Base-by-base conservation (phyloP, 2,329 filamentous ascomycete genomes). In the Sarocladium strictum region DNA sequence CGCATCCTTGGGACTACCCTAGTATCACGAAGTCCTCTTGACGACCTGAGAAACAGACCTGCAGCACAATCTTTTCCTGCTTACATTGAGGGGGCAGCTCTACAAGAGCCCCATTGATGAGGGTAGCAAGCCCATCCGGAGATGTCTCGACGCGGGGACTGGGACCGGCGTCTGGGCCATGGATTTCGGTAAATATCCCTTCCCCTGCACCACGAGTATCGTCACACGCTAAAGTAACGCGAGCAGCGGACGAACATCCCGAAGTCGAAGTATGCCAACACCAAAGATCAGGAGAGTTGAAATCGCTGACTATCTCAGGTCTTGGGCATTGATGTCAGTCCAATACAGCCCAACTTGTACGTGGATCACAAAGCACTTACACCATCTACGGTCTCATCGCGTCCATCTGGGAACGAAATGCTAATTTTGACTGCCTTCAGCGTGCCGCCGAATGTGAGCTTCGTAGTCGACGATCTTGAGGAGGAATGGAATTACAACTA, bases 101-200 rank as follows among this genome's bases (percentile, higher is more conserved):
- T 35, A 51, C 15, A 33, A 33, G 11, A 6, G 7, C 17, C 47
- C 47, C 15, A 24, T 23, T 3, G 43, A 23, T 11, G 43, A 47
- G 3, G 27, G 23, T 15, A 40, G 57, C 1, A 54, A 53, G 19
- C 57, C 61, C 1, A 62, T 64, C 9, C n/a, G n/a, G n/a, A n/a
- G n/a, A n/a, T n/a, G n/a, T n/a, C 57, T 65, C 1, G 63, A 65
- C n/a, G 41, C 57, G 1, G 63, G 63, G 1, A 65, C 63, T 0
- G 64, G 64, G 0, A 65, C 63, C 2, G 64, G 64, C 0, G 57
- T 59, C 3, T 65, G 63, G 62, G 58, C 62, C 2, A 61, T 63
- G 21, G 62, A 64, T 7, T 65, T 63, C 41, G 63, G 58, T 56
- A 45, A 52, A 37, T 3, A 12, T 7, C 47, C 12, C 3, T 6